A percentile compares a stretch with the other conserved stretches of the same genome.
phyloP scores from a whole-genome alignment of 2,329 filamentous ascomycete genomes.

The Cytospora paraplurivora region DNA sequence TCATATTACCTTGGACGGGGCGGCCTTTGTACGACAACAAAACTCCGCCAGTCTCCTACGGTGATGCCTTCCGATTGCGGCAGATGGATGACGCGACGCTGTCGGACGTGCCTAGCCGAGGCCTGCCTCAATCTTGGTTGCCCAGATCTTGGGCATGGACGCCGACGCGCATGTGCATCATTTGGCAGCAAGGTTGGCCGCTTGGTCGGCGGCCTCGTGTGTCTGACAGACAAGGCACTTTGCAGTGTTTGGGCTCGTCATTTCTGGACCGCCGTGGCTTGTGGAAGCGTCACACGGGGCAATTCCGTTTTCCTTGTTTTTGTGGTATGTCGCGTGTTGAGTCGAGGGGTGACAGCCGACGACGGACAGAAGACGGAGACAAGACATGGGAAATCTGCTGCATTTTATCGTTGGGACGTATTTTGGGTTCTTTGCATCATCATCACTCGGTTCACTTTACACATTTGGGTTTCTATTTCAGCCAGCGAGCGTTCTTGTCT shows the following conservation, averaged over 20 bases:
- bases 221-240: not conserved
- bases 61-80: not conserved
- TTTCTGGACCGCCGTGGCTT: not conserved
- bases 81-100: not conserved
- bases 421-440: not conserved
- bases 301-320: not conserved
- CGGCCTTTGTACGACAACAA: conserved; percentile 1
- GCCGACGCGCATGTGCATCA: not conserved
- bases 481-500: conserved; percentile 8
- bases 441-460: not conserved
- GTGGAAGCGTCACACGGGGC: not conserved
- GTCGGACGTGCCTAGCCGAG: conserved; percentile 5
- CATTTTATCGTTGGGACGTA: conserved; percentile 5
- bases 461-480: conserved; percentile 1
- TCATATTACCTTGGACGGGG: conserved; percentile 1
- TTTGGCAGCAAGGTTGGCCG: not conserved
- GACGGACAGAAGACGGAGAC: conserved; percentile 6
- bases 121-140: not conserved
- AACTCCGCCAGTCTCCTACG: not conserved
- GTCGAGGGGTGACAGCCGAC: not conserved
- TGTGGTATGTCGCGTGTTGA: not conserved
- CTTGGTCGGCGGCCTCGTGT: not conserved
- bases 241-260: not conserved
- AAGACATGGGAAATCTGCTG: conserved; percentile 1
- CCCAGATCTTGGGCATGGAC: not conserved